Conservation (phyloP, 495 filamentous ascomycete species). For the Clavariopsis aquatica region DNA sequence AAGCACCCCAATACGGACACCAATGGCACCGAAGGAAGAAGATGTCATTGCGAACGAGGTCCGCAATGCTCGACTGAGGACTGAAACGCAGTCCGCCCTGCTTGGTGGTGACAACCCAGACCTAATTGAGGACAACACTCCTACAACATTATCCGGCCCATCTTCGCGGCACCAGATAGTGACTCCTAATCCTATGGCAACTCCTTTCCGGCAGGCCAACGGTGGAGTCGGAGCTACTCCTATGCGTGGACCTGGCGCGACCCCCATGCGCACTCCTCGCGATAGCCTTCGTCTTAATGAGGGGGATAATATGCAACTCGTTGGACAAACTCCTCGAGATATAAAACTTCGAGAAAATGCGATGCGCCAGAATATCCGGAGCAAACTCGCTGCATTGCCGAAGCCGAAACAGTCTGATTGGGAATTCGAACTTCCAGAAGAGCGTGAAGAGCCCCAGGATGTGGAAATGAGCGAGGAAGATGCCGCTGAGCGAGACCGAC, state of each 20-base stretch:
- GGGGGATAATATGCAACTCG: slow-evolving; percentile 62
- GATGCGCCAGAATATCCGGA: slow-evolving; percentile 66
- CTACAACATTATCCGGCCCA: slow-evolving; percentile 86
- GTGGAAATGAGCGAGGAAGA: slow-evolving; percentile 73
- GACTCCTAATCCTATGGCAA: slow-evolving; percentile 94
- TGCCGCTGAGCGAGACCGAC: slow-evolving; percentile 75
- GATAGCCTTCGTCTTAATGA: slow-evolving; percentile 86
- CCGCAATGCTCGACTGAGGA: slow-evolving; percentile 86
- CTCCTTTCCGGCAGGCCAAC: slow-evolving; percentile 73
- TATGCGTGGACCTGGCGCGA: slow-evolving; percentile 69
- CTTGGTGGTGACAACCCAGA: slow-evolving; percentile 93
- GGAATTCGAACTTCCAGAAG: slow-evolving; percentile 89
- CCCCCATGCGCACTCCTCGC: slow-evolving; percentile 86
- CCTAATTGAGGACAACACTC: slow-evolving; percentile 74
- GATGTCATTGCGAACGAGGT: slow-evolving; percentile 97
- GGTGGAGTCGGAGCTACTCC: slow-evolving; percentile 71
- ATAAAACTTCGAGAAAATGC: slow-evolving; percentile 72
- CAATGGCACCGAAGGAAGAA: slow-evolving; percentile 84
- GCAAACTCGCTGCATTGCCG: slow-evolving; percentile 77
- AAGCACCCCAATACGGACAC: slow-evolving; percentile 86
- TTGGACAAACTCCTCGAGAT: slow-evolving; percentile 77
- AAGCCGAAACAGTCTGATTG: slow-evolving; percentile 89
- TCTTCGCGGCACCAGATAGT: slow-evolving; percentile 75
- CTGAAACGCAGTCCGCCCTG: slow-evolving; percentile 92
- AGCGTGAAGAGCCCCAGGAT: slow-evolving; percentile 62